Base-by-base conservation (phyloP, 2,329 filamentous ascomycete species). In the Colletotrichum australisinense region DNA sequence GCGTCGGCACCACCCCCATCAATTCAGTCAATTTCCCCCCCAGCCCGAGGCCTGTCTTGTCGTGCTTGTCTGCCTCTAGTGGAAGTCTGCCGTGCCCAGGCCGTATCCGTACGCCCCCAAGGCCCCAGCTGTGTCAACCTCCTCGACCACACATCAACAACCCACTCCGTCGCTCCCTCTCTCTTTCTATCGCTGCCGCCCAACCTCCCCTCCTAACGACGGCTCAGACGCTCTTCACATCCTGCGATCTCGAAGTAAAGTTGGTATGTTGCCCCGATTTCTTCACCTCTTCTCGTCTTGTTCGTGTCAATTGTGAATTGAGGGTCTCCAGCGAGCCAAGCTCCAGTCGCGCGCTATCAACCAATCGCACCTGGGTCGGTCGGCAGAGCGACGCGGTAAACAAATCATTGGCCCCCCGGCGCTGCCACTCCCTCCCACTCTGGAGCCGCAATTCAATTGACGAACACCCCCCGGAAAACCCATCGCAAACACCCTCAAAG, bases 351-450 rank as follows among this genome's bases (percentile, higher is more conserved):
- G 42, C 58, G 52, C 63, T 72, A 74, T 68, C 72, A 58, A 73
- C 58, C 63, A 63, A 59, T 58, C 58, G 49, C 46, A 62, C 68
- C 57, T 59, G 42, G 19, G 70, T 69, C 74, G 26, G 72, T 76
- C 12, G 79, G 75, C 58, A 73, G 63, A 76, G 70, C 73, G 67
- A 76, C 75, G 72, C 73, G 76, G 78, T 81, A 80, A 80, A 81
- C 79, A 81, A 81, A 77, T 75, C 72, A 77, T 76, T 75, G 76
- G 52, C 55, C 70, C 60, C 72, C 72, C 52, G 63, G 72, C 42
- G 60, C 60, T 42, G 55, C 35, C 59, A 69, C 38, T 42, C 38
- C 38, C 38, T 42, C 38, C 38, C 38, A 42, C 7, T 49, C 58
- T 74, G 70, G 73, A 74, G 70, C 70, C 69, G 68, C 72, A 72